phyloP scores from a whole-genome alignment of 805 yeast species.

The Deakozyma indianensis region DNA sequence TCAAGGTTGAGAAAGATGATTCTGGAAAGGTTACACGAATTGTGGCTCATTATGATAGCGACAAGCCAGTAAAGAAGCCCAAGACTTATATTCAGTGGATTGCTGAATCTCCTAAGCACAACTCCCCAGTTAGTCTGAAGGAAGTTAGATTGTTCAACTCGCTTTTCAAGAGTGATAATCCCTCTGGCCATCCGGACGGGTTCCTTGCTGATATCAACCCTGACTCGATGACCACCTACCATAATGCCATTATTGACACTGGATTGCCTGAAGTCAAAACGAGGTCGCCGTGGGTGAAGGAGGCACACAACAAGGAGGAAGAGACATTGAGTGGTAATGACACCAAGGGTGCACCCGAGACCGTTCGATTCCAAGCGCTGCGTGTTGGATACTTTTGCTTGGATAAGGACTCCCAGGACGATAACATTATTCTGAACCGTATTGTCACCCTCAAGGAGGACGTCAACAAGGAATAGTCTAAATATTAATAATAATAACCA shows the following conservation, averaged over 20 bases:
- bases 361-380: conserved; percentile 95
- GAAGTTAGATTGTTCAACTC: conserved; percentile 83
- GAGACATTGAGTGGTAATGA: conserved; percentile 51
- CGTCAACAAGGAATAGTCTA: conserved; percentile 14
- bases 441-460: conserved; percentile 90
- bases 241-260: conserved; percentile 61
- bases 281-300: conserved; percentile 58
- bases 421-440: conserved; percentile 63
- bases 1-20: conserved; percentile 47
- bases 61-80: conserved; percentile 51
- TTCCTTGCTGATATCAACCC: conserved; percentile 72
- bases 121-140: conserved; percentile 47
- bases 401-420: conserved; percentile 60
- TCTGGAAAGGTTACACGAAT: conserved; percentile 54
- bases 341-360: conserved; percentile 45
- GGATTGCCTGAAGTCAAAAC: conserved; percentile 53
- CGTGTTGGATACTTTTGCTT: conserved; percentile 92
- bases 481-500: not conserved
- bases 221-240: conserved; percentile 55
- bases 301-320: conserved; percentile 34
- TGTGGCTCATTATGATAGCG: conserved; percentile 68
- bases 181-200: conserved; percentile 77
- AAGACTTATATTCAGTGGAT: conserved; percentile 97
- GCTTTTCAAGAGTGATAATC: conserved; percentile 83
- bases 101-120: conserved; percentile 47